These are phyloP conservation scores for Cylindrotheca closterium DNA, from an alignment of 108 stramenopile species.

Conservation along the genomic window DNA sequence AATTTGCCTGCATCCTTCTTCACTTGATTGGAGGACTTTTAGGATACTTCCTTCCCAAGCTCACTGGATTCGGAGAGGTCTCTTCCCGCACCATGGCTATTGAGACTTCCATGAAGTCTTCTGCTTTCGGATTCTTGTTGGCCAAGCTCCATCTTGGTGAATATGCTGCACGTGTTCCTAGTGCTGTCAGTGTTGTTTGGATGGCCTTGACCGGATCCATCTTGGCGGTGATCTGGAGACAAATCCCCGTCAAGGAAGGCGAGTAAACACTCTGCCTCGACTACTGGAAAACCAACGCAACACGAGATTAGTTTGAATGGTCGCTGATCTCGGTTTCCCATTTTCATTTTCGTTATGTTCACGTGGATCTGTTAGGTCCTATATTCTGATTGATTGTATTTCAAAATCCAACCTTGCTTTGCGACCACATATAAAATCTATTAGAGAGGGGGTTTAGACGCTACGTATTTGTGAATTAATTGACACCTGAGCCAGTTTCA, in stretches of 20 bases:
- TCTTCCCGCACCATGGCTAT: slow-evolving; percentile 97
- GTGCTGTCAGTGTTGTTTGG: slow-evolving; percentile 97
- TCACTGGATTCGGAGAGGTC: slow-evolving; percentile 89
- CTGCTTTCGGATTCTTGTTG: slow-evolving; percentile 96
- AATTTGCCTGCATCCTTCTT: slow-evolving; percentile 90
- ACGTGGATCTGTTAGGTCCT: too few relatives aligned
- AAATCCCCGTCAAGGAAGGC: slow-evolving; percentile 84
- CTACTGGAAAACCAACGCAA: too few relatives aligned
- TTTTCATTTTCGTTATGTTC: too few relatives aligned
- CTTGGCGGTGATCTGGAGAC: slow-evolving; percentile 94
- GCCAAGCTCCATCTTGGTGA: slow-evolving; percentile 97
- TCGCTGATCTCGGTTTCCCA: too few relatives aligned
- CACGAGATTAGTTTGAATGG: too few relatives aligned
- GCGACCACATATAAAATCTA: too few relatives aligned
- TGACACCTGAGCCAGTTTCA: too few relatives aligned
- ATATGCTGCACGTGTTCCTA: slow-evolving; percentile 92
- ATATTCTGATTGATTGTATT: too few relatives aligned
- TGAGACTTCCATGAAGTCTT: slow-evolving; percentile 97
- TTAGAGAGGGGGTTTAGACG: too few relatives aligned
- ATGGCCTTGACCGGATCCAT: slow-evolving; percentile 95
- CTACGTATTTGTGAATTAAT: too few relatives aligned
- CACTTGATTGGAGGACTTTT: slow-evolving; percentile 94
- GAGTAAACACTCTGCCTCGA: too few relatives aligned
- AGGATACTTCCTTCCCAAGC: slow-evolving; percentile 83
- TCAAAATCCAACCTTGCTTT: too few relatives aligned